Base-by-base conservation (phyloP, 2,329 filamentous ascomycete species). In the Aspergillus amoenus region DNA sequence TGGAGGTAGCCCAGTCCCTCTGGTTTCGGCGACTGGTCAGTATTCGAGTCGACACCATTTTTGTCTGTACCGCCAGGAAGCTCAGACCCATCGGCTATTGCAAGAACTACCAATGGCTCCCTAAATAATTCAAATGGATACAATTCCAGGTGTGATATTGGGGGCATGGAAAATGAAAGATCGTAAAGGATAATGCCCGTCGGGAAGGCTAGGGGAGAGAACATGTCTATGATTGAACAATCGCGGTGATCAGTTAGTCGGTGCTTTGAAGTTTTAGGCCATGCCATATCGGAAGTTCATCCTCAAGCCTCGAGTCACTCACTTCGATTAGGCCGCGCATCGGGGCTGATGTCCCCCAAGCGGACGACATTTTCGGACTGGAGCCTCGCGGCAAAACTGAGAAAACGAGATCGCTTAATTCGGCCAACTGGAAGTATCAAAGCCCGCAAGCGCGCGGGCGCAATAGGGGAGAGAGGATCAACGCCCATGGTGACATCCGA, bases 111-210 rank as follows among this genome's bases (percentile, higher is more conserved):
- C 53, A 97, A 81, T 8, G 91, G 89, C 72, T 96, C 91, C 66
- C 93, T 85, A 73, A 91, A 96, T 43, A 93, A 80, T 72, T 99
- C 94, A 78, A 97, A 97, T 1, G 94, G 93, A 39, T 89, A 89
- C 41, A 96, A 78, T 18, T 90, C 84, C 43, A 91, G 80, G 70
- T 96, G 91, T 32, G 90, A 91, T 32, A 87, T 82, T n/a, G 90
- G 87, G 22, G 91, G 89, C 55, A 89, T 81, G 68, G 91, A 88
- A 59, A 90, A 91, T 57, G 89, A 87, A 61, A 97, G 83, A 72
- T 96, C 89, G 81, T 94, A 97, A 67, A 97, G 83, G 60, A 97
- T 88, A 68, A 88, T 87, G 59, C 93, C 93, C 65, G 87, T 84
- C 11, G 91, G 92, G 73, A 94, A 96, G 13, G 89, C 90, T 68